phyloP scores from a whole-genome alignment of 139 green algal genomes.

The Trebouxia sp. region DNA sequence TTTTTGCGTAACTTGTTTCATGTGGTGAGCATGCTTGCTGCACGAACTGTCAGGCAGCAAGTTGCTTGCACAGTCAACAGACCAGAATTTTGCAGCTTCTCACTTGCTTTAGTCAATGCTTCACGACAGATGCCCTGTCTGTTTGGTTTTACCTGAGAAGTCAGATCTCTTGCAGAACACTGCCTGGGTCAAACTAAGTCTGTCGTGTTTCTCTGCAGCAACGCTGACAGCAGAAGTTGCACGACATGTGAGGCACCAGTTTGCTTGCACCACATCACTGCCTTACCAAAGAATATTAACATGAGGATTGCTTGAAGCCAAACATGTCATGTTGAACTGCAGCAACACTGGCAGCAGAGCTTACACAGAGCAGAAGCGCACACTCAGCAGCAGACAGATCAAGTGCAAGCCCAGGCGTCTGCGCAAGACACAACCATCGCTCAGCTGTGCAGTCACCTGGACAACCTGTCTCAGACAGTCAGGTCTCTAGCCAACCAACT shows the following conservation, averaged over 20 bases:
- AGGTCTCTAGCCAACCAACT: no score
- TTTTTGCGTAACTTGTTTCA: background rate
- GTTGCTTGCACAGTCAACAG: background rate
- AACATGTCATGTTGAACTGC: background rate
- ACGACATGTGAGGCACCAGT: no score
- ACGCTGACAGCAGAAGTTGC: no score
- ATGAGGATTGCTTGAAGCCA: no score
- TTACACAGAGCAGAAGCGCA: background rate
- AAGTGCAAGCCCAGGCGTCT: background rate
- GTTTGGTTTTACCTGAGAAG: no score
- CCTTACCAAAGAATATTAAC: no score
- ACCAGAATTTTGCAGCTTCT: background rate
- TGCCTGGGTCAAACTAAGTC: no score
- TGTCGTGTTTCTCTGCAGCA: no score
- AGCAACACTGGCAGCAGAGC: no score
- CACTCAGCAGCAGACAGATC: constrained; percentile 3
- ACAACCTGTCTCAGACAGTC: constrained; percentile 14
- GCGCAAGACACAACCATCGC: background rate
- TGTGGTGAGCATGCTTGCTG: background rate
- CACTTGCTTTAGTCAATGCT: background rate
- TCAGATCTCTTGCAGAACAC: no score
- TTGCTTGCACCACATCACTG: no score
- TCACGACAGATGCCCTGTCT: no score
- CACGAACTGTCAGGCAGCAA: background rate
- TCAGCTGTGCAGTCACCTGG: background rate